These are phyloP conservation scores for Fusarium oligoseptatum DNA, from an alignment of 2,329 filamentous ascomycete species.

Conservation along the genomic window DNA sequence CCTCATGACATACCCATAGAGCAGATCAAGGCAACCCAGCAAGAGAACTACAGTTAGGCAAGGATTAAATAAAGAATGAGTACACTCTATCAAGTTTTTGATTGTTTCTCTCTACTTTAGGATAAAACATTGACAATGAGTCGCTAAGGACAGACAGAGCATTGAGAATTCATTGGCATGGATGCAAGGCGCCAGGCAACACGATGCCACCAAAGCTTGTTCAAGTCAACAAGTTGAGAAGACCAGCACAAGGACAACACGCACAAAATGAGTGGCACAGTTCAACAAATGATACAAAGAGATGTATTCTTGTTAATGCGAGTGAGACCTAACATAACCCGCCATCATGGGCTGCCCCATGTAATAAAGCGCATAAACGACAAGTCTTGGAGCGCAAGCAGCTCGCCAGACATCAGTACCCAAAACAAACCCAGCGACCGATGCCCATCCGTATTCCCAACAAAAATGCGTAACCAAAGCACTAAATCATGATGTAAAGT, in stretches of 20 bases:
- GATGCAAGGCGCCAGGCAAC: not conserved
- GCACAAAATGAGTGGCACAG: not conserved
- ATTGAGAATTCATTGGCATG: not conserved
- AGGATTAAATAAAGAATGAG: not conserved
- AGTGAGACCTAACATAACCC: constrained; percentile 20
- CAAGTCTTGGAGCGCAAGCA: constrained; percentile 32
- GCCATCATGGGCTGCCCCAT: constrained; percentile 28
- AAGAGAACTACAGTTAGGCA: too few relatives aligned
- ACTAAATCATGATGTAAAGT: constrained; percentile 39
- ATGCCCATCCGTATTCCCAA: constrained; percentile 42
- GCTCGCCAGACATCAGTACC: constrained; percentile 43
- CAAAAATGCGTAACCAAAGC: constrained; percentile 45
- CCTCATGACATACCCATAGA: too few relatives aligned
- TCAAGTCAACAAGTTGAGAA: not conserved
- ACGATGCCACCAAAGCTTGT: not conserved
- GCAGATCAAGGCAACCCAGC: too few relatives aligned
- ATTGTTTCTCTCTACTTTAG: not conserved
- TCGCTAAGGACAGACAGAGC: not conserved
- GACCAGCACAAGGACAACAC: not conserved
- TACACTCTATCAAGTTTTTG: not conserved
- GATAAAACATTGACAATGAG: not conserved
- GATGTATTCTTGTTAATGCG: constrained; percentile 36
- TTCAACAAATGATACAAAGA: constrained; percentile 22
- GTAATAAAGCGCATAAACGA: constrained; percentile 27
- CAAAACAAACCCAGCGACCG: constrained; percentile 44